These are phyloP conservation scores for Diaporthe aspalathi DNA, from an alignment of 2,329 filamentous ascomycete genomes.

Conservation along the genomic window DNA sequence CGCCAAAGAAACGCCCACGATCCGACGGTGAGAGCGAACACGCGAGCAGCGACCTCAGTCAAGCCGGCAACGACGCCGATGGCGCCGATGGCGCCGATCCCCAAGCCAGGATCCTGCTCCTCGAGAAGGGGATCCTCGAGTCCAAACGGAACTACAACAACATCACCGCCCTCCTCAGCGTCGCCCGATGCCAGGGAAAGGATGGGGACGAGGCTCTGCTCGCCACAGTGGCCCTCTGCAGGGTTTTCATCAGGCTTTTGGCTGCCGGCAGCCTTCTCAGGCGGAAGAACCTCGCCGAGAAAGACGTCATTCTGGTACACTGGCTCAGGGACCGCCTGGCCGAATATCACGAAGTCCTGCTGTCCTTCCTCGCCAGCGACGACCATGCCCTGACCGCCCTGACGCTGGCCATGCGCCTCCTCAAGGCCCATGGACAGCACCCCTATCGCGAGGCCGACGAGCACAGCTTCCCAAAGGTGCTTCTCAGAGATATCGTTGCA, in stretches of 20 bases:
- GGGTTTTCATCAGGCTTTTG: conserved; percentile 85
- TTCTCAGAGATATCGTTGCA: conserved; percentile 74
- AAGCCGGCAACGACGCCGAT: conserved; percentile 58
- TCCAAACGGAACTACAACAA: conserved; percentile 94
- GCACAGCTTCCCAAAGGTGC: conserved; percentile 75
- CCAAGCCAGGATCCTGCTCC: conserved; percentile 74
- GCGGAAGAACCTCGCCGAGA: conserved; percentile 74
- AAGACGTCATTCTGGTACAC: conserved; percentile 77
- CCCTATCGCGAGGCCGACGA: conserved; percentile 67
- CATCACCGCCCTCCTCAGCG: conserved; percentile 77
- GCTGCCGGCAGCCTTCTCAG: conserved; percentile 77
- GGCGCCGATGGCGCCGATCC: conserved; percentile 61
- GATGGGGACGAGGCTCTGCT: conserved; percentile 70
- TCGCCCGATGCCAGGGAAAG: conserved; percentile 62
- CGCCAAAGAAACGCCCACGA: conserved; percentile 63
- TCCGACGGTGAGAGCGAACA: conserved; percentile 59
- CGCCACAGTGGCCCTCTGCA: conserved; percentile 83
- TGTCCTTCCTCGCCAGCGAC: conserved; percentile 70
- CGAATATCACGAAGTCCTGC: conserved; percentile 75
- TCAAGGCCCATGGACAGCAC: conserved; percentile 81
- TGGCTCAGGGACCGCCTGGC: conserved; percentile 83
- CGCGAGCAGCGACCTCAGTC: conserved; percentile 43
- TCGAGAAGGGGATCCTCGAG: conserved; percentile 85
- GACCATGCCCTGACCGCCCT: conserved; percentile 77
- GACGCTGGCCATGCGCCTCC: conserved; percentile 82